Base-by-base conservation (phyloP, 176 grass and related monocot genomes). In the Thalia dealbata region DNA sequence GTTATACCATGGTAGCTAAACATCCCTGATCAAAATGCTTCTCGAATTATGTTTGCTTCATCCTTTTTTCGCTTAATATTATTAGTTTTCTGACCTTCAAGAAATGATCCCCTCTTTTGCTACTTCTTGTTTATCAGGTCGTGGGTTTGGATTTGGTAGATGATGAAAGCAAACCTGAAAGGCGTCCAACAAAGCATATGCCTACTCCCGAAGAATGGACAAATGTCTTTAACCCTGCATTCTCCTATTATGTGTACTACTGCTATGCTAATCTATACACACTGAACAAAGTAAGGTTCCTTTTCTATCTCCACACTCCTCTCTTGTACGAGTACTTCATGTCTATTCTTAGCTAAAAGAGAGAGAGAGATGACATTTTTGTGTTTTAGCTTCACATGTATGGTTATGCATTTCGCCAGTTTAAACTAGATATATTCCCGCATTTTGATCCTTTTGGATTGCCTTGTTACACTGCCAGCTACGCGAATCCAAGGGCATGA, bases 121-220 rank as follows among this genome's bases (percentile, higher is more conserved):
- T 81, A 38, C 35, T 67, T 73, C 59, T 10, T 12, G 12, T 64
- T n/a, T 50, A 79, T 81, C 84, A 96, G 92, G 86, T 96, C 50
- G 88, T 96, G 26, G 92, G 92, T 32, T 83, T 96, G 73, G 92
- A 96, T 89, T 89, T 96, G 86, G 92, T 96, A 74, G 92, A 96
- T 85, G 92, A 96, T 89, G 92, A 96, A 86, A 96, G 92, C 84
- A 96, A 96, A 85, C 89, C 92, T 61, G 92, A 96, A 82, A 96
- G 92, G 59, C 84, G 89, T 10, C 92, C 88, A 73, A 96, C 92
- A 45, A 96, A 96, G 61, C 92, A 96, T 56, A 96, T 96, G 92
- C 89, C 86, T 0, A 96, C 89, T 10, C 92, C 92, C 74, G 82
- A 74, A 67, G 89, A 96, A 60, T 96, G 92, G 92, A 89, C 85